Conservation (phyloP, 768 basidiomycete species). For the Phanerodontia chrysosporium region DNA sequence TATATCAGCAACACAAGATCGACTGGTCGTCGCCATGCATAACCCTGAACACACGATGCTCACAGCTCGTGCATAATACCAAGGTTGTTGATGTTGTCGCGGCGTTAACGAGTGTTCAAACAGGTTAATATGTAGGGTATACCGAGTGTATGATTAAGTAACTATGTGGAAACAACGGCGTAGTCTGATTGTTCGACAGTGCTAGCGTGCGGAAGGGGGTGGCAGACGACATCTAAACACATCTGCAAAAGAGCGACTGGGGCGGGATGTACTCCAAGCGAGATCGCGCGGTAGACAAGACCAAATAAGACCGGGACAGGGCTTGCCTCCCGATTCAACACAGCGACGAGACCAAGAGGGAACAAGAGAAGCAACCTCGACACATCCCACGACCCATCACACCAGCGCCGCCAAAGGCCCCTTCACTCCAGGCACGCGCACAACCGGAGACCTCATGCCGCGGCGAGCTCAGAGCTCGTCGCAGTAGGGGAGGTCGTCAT, state of each 20-base stretch:
- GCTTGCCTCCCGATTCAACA: background rate
- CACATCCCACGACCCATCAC: background rate
- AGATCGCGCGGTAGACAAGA: background rate
- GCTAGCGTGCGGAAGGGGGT: background rate
- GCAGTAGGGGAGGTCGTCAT: constrained; percentile 47
- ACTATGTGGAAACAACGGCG: background rate
- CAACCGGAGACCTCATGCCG: background rate
- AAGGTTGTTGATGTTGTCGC: too few relatives aligned
- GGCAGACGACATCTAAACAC: background rate
- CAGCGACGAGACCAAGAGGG: background rate
- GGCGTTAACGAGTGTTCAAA: background rate
- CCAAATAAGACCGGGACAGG: background rate
- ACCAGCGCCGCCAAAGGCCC: background rate
- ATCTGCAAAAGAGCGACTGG: background rate
- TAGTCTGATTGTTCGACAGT: background rate
- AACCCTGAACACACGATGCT: too few relatives aligned
- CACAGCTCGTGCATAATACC: too few relatives aligned
- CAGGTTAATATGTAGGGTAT: background rate
- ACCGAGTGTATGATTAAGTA: background rate
- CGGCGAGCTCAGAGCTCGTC: constrained; percentile 38
- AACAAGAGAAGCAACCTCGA: background rate
- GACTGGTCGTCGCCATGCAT: too few relatives aligned
- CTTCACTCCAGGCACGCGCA: constrained; percentile 2
- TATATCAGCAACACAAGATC: too few relatives aligned
- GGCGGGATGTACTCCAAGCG: background rate